A percentile compares a stretch with the other conserved stretches of the same genome.
phyloP scores from a whole-genome alignment of 805 yeast genomes.

The Yueomyces sp. region DNA sequence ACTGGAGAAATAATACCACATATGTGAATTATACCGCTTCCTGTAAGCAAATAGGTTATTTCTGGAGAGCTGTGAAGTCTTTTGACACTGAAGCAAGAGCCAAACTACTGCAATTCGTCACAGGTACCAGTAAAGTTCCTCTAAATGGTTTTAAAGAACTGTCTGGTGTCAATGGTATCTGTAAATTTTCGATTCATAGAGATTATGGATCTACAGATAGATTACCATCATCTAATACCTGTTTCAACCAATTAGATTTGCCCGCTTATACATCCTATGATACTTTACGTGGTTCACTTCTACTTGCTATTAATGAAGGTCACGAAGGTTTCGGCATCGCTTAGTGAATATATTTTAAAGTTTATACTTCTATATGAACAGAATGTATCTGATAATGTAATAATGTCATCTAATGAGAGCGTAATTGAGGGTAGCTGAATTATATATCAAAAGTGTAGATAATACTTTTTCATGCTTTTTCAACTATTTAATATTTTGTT shows the following conservation, averaged over 20 bases:
- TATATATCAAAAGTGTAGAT: too few species aligned
- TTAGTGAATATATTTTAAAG: slow-evolving; percentile 2
- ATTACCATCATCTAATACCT: slow-evolving; percentile 90
- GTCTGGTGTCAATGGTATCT: slow-evolving; percentile 74
- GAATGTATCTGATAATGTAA: too few species aligned
- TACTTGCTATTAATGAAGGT: slow-evolving; percentile 86
- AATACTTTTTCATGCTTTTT: too few species aligned
- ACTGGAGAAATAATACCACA: slow-evolving; percentile 80
- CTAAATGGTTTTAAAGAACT: slow-evolving; percentile 84
- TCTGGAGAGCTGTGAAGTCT: slow-evolving; percentile 94
- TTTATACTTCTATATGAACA: not conserved
- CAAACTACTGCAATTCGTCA: slow-evolving; percentile 83
- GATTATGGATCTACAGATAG: slow-evolving; percentile 79
- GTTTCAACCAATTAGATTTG: slow-evolving; percentile 87
- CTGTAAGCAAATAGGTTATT: slow-evolving; percentile 85
- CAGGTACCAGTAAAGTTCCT: slow-evolving; percentile 96
- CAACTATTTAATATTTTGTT: too few species aligned
- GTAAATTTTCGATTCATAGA: slow-evolving; percentile 79
- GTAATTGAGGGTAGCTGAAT: too few species aligned
- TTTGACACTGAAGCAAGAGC: slow-evolving; percentile 93
- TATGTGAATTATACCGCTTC: slow-evolving; percentile 73
- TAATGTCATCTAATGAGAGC: too few species aligned
- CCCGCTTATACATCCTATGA: slow-evolving; percentile 91
- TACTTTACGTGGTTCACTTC: slow-evolving; percentile 62
- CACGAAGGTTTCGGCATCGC: slow-evolving; percentile 80